Evolutionary conservation across 1,139 yeast genomes (phyloP).

Genomic region (Hyphopichia khmerensis): DNA sequence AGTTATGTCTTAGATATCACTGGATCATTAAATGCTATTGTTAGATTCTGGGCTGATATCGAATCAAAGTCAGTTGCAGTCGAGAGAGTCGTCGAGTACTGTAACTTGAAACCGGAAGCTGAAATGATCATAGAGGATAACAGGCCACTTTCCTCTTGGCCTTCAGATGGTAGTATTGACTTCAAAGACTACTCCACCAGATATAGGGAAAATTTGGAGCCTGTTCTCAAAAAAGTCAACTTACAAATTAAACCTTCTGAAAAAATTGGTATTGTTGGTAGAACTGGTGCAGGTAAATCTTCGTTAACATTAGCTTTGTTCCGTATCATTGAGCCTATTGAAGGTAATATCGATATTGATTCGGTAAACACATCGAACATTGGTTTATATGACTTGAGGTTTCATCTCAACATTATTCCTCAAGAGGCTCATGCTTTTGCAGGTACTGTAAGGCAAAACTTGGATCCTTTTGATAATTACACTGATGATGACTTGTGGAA

Average conservation of each 20-base stretch:
- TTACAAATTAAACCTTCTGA: slow-evolving; percentile 30
- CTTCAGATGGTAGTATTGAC: slow-evolving; percentile 26
- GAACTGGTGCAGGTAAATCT: slow-evolving; percentile 46
- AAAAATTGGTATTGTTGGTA: slow-evolving; percentile 41
- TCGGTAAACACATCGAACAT: slow-evolving; percentile 27
- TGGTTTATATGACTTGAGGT: slow-evolving; percentile 35
- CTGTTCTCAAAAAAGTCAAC: slow-evolving; percentile 29
- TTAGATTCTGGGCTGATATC: slow-evolving; percentile 35
- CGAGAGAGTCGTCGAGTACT: slow-evolving; percentile 37
- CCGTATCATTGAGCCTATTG: slow-evolving; percentile 35
- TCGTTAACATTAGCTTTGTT: slow-evolving; percentile 38
- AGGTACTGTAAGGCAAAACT: slow-evolving; percentile 34
- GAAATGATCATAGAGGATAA: slow-evolving; percentile 23
- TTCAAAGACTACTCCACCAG: slow-evolving; percentile 32
- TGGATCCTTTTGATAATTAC: slow-evolving; percentile 33
- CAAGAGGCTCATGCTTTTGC: slow-evolving; percentile 39
- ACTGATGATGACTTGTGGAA: slow-evolving; percentile 32
- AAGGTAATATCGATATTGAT: slow-evolving; percentile 34
- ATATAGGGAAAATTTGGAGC: slow-evolving; percentile 37
- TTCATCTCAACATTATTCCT: slow-evolving; percentile 36
- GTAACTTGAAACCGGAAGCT: slow-evolving; percentile 35
- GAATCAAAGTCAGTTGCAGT: slow-evolving; percentile 34
- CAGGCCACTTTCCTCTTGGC: slow-evolving; percentile 31
- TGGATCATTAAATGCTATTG: slow-evolving; percentile 27
- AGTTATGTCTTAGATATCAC: slow-evolving; percentile 35